A percentile compares a stretch with the other conserved stretches of the same genome.
phyloP scores from a whole-genome alignment of 2,329 filamentous ascomycete genomes.

The Ceratocystiopsis brevicomis region DNA sequence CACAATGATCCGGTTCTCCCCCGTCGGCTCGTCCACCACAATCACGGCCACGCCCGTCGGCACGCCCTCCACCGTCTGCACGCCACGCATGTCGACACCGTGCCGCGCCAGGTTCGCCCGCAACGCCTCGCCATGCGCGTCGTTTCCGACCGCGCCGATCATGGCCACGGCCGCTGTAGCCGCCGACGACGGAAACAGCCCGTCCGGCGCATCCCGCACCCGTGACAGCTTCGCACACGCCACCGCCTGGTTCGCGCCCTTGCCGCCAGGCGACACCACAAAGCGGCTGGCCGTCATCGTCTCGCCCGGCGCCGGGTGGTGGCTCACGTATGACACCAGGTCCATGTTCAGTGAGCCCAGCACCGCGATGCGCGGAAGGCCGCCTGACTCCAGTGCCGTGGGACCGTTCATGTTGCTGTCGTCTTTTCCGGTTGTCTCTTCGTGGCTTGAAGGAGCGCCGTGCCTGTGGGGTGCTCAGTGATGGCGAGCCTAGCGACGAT shows the following conservation, averaged over 20 bases:
- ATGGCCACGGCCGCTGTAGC: conserved; percentile 37
- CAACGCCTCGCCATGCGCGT: conserved; percentile 45
- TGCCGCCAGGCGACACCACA: conserved; percentile 68
- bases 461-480: too few species aligned
- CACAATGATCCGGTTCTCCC: conserved; percentile 61
- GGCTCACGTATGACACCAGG: conserved; percentile 70
- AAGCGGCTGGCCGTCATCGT: conserved; percentile 68
- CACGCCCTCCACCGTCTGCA: conserved; percentile 22
- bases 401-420: neutral
- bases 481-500: too few species aligned
- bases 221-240: conserved; percentile 69
- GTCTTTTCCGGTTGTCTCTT: neutral
- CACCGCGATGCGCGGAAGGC: conserved; percentile 45
- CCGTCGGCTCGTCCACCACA: conserved; percentile 51
- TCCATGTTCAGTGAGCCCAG: conserved; percentile 92
- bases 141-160: conserved; percentile 54
- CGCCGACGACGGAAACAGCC: conserved; percentile 11
- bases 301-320: conserved; percentile 69
- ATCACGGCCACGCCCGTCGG: conserved; percentile 59
- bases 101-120: conserved; percentile 36
- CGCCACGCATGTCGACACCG: conserved; percentile 40
- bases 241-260: conserved; percentile 90
- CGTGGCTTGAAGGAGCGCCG: neutral
- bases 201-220: conserved; percentile 18
- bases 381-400: neutral